Percentiles rank a stretch among this genome's conserved stretches.
phyloP scores from a whole-genome alignment of 495 filamentous ascomycete genomes.

The Penicillium paxilli region DNA sequence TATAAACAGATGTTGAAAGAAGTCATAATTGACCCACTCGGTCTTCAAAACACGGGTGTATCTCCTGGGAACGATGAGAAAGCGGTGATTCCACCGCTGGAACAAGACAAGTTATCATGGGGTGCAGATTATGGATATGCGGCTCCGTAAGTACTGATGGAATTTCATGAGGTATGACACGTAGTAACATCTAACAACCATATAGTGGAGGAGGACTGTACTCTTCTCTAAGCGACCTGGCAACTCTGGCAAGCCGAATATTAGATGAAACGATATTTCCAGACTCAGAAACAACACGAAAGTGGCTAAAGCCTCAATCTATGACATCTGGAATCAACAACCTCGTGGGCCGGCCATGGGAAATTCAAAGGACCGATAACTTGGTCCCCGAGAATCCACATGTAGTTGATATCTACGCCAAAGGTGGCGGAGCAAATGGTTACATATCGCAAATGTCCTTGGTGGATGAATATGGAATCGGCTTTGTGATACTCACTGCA shows the following conservation, averaged over 20 bases:
- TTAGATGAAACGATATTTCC: conserved; percentile 4
- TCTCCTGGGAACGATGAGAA: conserved; percentile 7
- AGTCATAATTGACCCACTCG: conserved; percentile 5
- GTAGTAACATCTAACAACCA: not conserved
- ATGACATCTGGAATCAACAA: conserved; percentile 10
- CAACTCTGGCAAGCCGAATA: conserved; percentile 5
- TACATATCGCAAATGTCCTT: conserved; percentile 13
- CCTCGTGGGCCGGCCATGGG: conserved; percentile 14
- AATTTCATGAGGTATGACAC: not conserved
- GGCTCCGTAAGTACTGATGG: conserved; percentile 9
- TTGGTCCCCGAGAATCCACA: conserved; percentile 10
- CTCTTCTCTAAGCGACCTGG: conserved; percentile 11
- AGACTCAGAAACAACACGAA: conserved; percentile 1
- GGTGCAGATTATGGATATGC: conserved; percentile 11
- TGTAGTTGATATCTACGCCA: conserved; percentile 15
- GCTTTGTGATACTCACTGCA: conserved; percentile 4
- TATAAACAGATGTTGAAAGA: conserved; percentile 12
- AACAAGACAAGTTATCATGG: conserved; percentile 1
- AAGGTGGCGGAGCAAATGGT: conserved; percentile 15
- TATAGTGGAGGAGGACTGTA: conserved; percentile 13
- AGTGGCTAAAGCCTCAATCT: conserved; percentile 17
- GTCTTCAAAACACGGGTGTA: conserved; percentile 9
- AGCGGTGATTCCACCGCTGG: conserved; percentile 8
- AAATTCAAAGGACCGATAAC: conserved; percentile 10
- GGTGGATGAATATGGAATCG: conserved; percentile 16